Conservation (phyloP, 371 early-diverging fungal species). For the Edhazardia aedis region DNA sequence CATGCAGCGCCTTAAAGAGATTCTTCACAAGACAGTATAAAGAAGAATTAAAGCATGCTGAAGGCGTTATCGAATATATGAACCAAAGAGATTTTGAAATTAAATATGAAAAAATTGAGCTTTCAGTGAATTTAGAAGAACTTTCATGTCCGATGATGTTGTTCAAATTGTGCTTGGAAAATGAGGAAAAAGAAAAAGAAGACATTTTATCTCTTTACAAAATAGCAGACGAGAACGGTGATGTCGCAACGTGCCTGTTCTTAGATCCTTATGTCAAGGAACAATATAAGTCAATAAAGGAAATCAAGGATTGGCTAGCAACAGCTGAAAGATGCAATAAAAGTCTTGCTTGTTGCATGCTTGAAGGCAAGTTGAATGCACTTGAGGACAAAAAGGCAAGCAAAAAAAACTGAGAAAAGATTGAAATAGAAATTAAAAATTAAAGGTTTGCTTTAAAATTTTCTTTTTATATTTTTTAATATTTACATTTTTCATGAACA, state of each 20-base stretch:
- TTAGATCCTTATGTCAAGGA: slow-evolving; percentile 20
- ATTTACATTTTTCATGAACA: no score
- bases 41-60: slow-evolving; percentile 24
- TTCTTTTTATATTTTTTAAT: no score
- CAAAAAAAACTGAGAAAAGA: no score
- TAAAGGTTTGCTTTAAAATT: no score
- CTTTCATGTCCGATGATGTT: slow-evolving; percentile 7
- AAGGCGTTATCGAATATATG: slow-evolving; percentile 24
- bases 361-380: no score
- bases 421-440: no score
- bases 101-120: slow-evolving; percentile 1
- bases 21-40: slow-evolving; percentile 12
- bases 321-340: slow-evolving; percentile 21
- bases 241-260: slow-evolving; percentile 7
- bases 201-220: slow-evolving; percentile 9
- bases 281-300: slow-evolving; percentile 13
- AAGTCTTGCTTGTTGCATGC: slow-evolving; percentile 2
- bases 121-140: slow-evolving; percentile 1
- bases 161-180: slow-evolving; percentile 7
- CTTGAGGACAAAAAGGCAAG: no score
- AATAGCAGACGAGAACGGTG: slow-evolving; percentile 10
- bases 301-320: slow-evolving; percentile 9
- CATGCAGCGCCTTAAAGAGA: slow-evolving; percentile 4
- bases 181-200: slow-evolving; percentile 11
- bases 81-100: slow-evolving; percentile 12